phyloP scores from a whole-genome alignment of 176 grass and related monocot genomes.

The Urochloa ruziziensis region DNA sequence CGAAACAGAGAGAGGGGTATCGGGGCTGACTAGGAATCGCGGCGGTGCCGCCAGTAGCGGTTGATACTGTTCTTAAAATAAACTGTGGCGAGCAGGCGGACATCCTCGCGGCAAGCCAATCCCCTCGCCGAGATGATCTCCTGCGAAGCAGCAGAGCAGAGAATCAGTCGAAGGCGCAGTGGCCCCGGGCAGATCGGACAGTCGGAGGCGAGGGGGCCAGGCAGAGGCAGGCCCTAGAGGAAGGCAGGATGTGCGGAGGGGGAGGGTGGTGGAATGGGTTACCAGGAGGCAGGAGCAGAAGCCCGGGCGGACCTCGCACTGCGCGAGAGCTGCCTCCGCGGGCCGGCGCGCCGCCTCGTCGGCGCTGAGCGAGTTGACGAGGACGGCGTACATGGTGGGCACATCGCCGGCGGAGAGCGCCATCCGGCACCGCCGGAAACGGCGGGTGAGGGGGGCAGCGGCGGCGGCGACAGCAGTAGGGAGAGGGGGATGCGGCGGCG shows the following conservation, averaged over 20 bases:
- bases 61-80: conserved; percentile 99
- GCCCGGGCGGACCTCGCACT: conserved; percentile 80
- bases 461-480: background rate
- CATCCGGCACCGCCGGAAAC: conserved; percentile 20
- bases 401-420: conserved; percentile 83
- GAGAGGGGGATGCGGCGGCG: background rate
- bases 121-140: conserved; percentile 88
- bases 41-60: conserved; percentile 86
- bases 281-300: conserved; percentile 99
- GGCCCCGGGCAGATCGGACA: background rate
- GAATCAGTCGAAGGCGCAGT: background rate
- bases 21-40: conserved; percentile 67
- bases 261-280: conserved; percentile 18
- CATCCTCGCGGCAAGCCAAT: conserved; percentile 77
- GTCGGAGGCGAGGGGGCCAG: background rate
- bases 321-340: conserved; percentile 73
- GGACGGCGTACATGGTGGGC: conserved; percentile 79
- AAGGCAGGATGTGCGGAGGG: background rate
- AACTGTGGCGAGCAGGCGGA: conserved; percentile 81
- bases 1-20: background rate
- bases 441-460: background rate
- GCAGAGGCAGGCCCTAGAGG: conserved; percentile 47
- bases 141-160: conserved; percentile 43
- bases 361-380: conserved; percentile 80
- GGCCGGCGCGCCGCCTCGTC: conserved; percentile 72